Conservation (phyloP, 352 stramenopile species). For the Blastocystis sp. region DNA sequence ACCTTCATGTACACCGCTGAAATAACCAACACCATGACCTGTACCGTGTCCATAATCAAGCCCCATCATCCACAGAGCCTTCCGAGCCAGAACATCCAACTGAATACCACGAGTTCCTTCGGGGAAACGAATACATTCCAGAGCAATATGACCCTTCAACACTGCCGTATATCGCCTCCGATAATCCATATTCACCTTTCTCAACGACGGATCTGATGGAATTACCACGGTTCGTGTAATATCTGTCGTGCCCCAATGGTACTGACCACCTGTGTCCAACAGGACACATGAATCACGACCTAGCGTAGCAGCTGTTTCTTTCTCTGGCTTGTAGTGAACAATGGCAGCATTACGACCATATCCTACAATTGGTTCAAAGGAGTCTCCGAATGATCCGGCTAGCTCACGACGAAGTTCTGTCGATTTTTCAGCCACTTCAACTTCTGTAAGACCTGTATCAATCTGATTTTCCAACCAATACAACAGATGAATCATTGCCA, state of each 20-base stretch:
- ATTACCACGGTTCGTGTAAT: constrained; percentile 90
- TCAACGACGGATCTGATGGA: constrained; percentile 64
- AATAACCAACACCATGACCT: constrained; percentile 88
- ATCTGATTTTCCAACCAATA: constrained; percentile 70
- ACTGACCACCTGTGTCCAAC: constrained; percentile 96
- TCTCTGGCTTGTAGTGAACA: constrained; percentile 78
- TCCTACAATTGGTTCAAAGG: constrained; percentile 93
- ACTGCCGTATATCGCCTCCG: constrained; percentile 82
- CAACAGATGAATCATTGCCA: constrained; percentile 86
- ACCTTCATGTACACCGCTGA: constrained; percentile 90
- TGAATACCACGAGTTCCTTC: constrained; percentile 66
- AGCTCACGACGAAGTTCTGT: constrained; percentile 75
- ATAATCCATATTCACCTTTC: background rate
- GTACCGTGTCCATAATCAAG: constrained; percentile 95
- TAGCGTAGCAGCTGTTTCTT: constrained; percentile 76
- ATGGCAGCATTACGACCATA: constrained; percentile 85
- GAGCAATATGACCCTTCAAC: constrained; percentile 89
- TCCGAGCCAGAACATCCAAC: constrained; percentile 88
- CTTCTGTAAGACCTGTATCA: constrained; percentile 71
- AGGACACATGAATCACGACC: constrained; percentile 86
- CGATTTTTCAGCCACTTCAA: constrained; percentile 80
- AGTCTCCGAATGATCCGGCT: constrained; percentile 81
- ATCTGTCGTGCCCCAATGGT: constrained; percentile 88
- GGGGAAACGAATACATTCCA: constrained; percentile 82
- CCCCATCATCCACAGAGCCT: constrained; percentile 84